A percentile compares a stretch with the other conserved stretches of the same genome.
These are phyloP conservation scores for Naganishia antarctica DNA, from an alignment of 768 basidiomycete species.

Conservation along the genomic window DNA sequence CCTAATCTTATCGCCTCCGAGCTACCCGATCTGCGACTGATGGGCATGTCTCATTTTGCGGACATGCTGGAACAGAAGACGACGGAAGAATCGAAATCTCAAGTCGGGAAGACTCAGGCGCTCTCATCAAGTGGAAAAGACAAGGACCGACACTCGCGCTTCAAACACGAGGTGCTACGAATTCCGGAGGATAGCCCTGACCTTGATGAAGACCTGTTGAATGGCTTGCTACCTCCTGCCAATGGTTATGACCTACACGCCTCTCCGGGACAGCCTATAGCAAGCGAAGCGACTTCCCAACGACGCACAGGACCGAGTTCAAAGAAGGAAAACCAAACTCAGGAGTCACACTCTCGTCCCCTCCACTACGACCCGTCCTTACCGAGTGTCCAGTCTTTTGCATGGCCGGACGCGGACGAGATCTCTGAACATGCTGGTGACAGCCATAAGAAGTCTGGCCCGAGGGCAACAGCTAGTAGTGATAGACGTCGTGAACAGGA, in stretches of 20 bases:
- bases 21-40: background rate
- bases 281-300: background rate
- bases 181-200: background rate
- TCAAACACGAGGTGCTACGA: background rate
- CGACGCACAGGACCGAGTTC: background rate
- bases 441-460: background rate
- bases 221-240: background rate
- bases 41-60: background rate
- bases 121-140: too few relatives aligned
- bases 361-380: background rate
- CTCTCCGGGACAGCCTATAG: too few relatives aligned
- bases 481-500: background rate
- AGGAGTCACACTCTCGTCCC: background rate
- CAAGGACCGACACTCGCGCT: background rate
- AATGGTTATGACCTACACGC: background rate
- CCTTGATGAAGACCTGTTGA: background rate
- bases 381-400: slow-evolving; percentile 11
- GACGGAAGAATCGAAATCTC: background rate
- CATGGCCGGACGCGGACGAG: slow-evolving; percentile 11
- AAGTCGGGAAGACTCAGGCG: too few relatives aligned
- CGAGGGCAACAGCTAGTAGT: background rate
- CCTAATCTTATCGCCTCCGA: background rate
- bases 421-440: background rate
- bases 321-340: too few relatives aligned
- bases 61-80: background rate